A percentile compares a stretch with the other conserved stretches of the same genome.
Evolutionary conservation across 805 yeast species (phyloP).

Genomic region (Saturnispora serradocipensis): DNA sequence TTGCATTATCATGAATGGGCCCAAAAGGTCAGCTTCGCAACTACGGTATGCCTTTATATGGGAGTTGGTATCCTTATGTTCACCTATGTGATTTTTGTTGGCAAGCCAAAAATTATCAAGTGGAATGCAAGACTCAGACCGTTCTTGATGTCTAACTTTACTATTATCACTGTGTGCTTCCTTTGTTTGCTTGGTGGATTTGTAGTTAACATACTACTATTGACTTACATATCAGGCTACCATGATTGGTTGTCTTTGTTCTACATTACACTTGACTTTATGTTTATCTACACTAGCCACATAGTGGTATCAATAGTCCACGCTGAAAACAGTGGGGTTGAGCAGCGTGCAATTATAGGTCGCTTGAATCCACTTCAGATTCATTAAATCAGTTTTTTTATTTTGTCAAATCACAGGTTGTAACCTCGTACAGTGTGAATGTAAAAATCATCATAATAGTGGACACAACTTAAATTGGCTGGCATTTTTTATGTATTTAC

Average conservation of each 20-base stretch:
- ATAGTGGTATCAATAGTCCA: constrained; percentile 1
- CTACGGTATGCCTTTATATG: background rate
- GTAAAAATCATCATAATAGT: constrained; percentile 14
- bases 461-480: constrained; percentile 25
- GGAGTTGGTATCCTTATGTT: background rate
- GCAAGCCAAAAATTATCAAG: background rate
- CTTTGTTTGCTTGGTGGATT: background rate
- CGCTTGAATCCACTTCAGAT: constrained; percentile 27
- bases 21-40: background rate
- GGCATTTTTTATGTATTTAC: constrained; percentile 25
- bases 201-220: background rate
- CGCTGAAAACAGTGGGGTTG: constrained; percentile 3
- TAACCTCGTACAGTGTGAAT: constrained; percentile 50
- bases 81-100: constrained; percentile 1
- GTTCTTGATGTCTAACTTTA: background rate
- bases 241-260: background rate
- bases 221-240: background rate
- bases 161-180: background rate
- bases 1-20: background rate
- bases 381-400: constrained; percentile 47
- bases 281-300: background rate
- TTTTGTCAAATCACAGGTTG: constrained; percentile 29
- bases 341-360: constrained; percentile 4
- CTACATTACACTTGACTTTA: background rate
- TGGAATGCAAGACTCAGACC: background rate